A percentile compares a stretch with the other conserved stretches of the same genome.
Evolutionary conservation across 2,329 filamentous ascomycete genomes (phyloP).

Genomic region (Allantophomopsis cytisporea): DNA sequence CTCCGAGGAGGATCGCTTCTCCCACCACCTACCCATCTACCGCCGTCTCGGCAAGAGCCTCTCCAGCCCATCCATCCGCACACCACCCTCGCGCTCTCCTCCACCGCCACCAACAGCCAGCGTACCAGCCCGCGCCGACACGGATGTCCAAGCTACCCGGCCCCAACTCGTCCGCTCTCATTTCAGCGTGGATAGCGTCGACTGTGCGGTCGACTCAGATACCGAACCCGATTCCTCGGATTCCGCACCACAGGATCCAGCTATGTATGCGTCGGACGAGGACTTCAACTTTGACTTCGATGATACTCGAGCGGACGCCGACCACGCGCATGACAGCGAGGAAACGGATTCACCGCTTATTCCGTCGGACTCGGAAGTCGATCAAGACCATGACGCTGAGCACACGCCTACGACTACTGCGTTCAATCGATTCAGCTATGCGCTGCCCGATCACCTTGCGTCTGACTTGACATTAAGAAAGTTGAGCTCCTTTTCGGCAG

Average conservation of each 20-base stretch:
- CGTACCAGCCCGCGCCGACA: background rate
- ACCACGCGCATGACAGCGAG: background rate
- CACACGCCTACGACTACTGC: too few relatives aligned
- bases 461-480: background rate
- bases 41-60: background rate
- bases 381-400: too few relatives aligned
- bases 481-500: background rate
- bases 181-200: slow-evolving; percentile 3
- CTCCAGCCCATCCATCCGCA: too few relatives aligned
- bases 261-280: background rate
- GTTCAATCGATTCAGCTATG: too few relatives aligned
- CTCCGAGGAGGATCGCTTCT: background rate
- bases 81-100: too few relatives aligned
- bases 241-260: background rate
- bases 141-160: background rate
- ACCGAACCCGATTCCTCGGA: background rate
- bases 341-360: background rate
- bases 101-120: background rate
- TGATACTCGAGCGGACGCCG: background rate
- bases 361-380: background rate
- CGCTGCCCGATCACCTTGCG: background rate
- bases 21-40: slow-evolving; percentile 1
- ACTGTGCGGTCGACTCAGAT: background rate
- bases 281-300: background rate
- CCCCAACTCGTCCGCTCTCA: slow-evolving; percentile 1